Base-by-base conservation (phyloP, 106 monocot species). In the Amphibolis antarctica region DNA sequence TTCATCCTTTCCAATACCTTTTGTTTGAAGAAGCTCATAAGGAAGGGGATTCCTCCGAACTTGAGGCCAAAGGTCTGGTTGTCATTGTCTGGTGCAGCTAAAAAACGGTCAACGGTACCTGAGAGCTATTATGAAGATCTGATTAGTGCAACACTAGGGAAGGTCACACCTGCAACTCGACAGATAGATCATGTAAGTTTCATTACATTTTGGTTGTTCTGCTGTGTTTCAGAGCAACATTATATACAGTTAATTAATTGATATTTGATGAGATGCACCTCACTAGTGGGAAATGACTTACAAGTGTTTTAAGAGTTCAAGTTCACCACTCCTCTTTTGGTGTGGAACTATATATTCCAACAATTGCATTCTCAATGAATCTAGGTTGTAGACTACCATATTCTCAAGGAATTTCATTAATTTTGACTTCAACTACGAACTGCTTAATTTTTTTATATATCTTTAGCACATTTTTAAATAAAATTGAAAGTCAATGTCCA, bases 51-150 rank as follows among this genome's bases (percentile, higher is more conserved):
- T 14, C 96, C 96, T 5, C 86, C 84, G 0, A 48, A 73, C 9
- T 49, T 86, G 62, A 53, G 96, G 60, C 86, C 86, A 0, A 96
- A 86, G 78, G 84, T 96, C 21, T 96, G 96, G 96, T 54, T 90
- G 3, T 80, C 96, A 13, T 77, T 87, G 4, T 96, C 96, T 0
- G 96, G 96, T 12, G 90, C 90, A 0, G 75, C 73, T 0, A 96
- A 96, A 84, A 96, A 90, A 63, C 54, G 84, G 64, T 90, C 96
- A 4, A 96, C 86, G 0, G 96, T 90, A 55, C 96, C 96, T 4
- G 90, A 90, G 47, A 96, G 90, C 63, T 96, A 96, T 60, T 96
- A 96, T 53, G 71, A 86, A 46, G 96, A 96, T 74, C 71, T 96
- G 24, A 77, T 96, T 28, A 58, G 71, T 9, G 90, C 86, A 11